Evolutionary conservation across 2,329 filamentous ascomycete species (phyloP).

Genomic region (Cladosporium velox): DNA sequence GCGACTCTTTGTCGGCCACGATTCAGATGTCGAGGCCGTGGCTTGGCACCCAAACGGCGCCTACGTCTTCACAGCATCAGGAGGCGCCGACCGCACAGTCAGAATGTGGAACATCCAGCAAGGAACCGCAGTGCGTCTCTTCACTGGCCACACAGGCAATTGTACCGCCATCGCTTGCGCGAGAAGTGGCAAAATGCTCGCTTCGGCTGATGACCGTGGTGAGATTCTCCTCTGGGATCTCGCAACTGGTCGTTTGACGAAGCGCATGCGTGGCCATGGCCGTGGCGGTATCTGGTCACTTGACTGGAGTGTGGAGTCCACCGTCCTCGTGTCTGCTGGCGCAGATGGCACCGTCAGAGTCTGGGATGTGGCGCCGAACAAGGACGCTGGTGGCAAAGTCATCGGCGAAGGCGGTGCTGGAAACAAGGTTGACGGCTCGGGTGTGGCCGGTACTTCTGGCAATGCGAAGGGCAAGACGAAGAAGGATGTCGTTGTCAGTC

Average conservation of each 20-base stretch:
- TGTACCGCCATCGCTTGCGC: slow-evolving; percentile 83
- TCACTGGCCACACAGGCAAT: slow-evolving; percentile 86
- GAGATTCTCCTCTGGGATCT: slow-evolving; percentile 96
- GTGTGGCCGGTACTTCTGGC: slow-evolving; percentile 35
- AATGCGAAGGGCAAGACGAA: slow-evolving; percentile 64
- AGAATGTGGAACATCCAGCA: slow-evolving; percentile 96
- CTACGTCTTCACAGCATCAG: slow-evolving; percentile 88
- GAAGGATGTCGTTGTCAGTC: slow-evolving; percentile 86
- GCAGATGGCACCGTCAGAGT: slow-evolving; percentile 90
- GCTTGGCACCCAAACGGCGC: slow-evolving; percentile 92
- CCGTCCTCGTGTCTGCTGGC: slow-evolving; percentile 83
- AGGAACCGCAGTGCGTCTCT: slow-evolving; percentile 84
- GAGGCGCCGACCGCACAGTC: slow-evolving; percentile 78
- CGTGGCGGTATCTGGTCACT: slow-evolving; percentile 93
- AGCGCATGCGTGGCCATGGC: slow-evolving; percentile 90
- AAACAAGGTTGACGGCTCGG: slow-evolving; percentile 52
- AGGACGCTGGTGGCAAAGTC: slow-evolving; percentile 48
- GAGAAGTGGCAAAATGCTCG: slow-evolving; percentile 85
- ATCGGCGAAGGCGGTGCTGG: slow-evolving; percentile 52
- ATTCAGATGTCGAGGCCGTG: slow-evolving; percentile 88
- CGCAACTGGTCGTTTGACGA: slow-evolving; percentile 79
- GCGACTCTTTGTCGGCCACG: slow-evolving; percentile 86
- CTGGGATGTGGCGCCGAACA: slow-evolving; percentile 77
- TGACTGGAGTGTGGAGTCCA: slow-evolving; percentile 91
- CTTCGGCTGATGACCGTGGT: slow-evolving; percentile 83